These are phyloP conservation scores for Annulohypoxylon moriforme DNA, from an alignment of 495 filamentous ascomycete species.

Conservation along the genomic window DNA sequence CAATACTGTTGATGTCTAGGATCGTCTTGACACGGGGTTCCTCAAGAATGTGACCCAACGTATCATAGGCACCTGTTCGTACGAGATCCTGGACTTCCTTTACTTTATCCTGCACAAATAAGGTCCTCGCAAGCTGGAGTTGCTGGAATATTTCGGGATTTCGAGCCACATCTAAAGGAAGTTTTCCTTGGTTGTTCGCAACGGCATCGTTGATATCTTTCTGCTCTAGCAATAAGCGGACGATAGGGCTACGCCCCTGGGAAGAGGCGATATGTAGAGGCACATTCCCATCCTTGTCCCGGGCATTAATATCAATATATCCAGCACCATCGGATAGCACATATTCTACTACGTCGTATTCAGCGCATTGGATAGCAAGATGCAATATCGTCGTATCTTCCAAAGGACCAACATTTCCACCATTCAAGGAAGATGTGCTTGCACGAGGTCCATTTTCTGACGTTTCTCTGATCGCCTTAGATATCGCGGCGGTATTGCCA, in stretches of 20 bases:
- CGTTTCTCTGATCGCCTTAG: slow-evolving; percentile 82
- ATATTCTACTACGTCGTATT: slow-evolving; percentile 94
- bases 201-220: slow-evolving; percentile 88
- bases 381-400: slow-evolving; percentile 91
- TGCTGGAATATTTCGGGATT: slow-evolving; percentile 96
- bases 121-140: slow-evolving; percentile 87
- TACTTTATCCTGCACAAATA: slow-evolving; percentile 88
- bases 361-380: slow-evolving; percentile 96
- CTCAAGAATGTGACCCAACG: slow-evolving; percentile 79
- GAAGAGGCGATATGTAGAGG: slow-evolving; percentile 88
- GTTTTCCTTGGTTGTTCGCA: slow-evolving; percentile 87
- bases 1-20: slow-evolving; percentile 89
- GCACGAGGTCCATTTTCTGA: slow-evolving; percentile 60
- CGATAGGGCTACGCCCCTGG: slow-evolving; percentile 81
- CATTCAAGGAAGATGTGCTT: slow-evolving; percentile 66
- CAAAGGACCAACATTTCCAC: slow-evolving; percentile 58
- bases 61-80: slow-evolving; percentile 75
- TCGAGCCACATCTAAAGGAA: slow-evolving; percentile 87
- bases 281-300: slow-evolving; percentile 93
- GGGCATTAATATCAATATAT: slow-evolving; percentile 84
- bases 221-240: slow-evolving; percentile 81
- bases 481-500: slow-evolving; percentile 90
- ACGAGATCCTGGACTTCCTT: slow-evolving; percentile 84
- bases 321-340: slow-evolving; percentile 77
- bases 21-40: slow-evolving; percentile 85